Evolutionary conservation across 352 stramenopile species (phyloP), one percentile per base, ranked within the genome.

Genomic region (Pilasporangium apinafurcum): DNA sequence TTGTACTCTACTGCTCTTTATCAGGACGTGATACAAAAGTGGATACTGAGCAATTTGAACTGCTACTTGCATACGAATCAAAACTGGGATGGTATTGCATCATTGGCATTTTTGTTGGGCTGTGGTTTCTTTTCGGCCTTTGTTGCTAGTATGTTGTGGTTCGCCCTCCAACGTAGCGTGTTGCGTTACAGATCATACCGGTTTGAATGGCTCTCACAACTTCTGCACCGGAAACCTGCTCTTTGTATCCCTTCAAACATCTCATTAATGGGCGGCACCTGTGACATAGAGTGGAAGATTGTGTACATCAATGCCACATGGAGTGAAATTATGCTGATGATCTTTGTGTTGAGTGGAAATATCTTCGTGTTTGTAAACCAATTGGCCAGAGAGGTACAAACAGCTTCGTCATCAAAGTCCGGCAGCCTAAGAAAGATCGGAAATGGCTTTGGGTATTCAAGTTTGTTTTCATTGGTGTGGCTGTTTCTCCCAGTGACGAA

Each of bases 1-100:
- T 18, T 68, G 3, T 62, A 48, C 38, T 65, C 52, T 32, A 65
- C 59, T 2, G 41, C 44, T 3, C 44, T 40, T 22, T 68, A 62
- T 31, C 36, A 48, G 12, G 17, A 49, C 2, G 25, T 36, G 3
- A 39, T 69, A 27, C 42, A 63, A 36, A 25, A 48, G 2, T 43
- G 30, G 20, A 54, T 69, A n/a, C 36, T 56, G 9, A 22, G 26
- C 0, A 8, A 31, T 3, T 46, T 63, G 17, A 42, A 63, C 20
- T 26, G 34, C 9, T 51, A 40, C 24, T 48, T 62, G 9, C 27
- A 46, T 47, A 29, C 36, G 36, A 33, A 51, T 43, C 37, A 62
- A 48, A 31, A 29, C 7, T 40, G 44, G n/a, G 27, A 51, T 12
- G 49, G 51, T 7, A 44, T 59, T n/a, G 55, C 55, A 1, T 29